Conservation (phyloP, 2,329 filamentous ascomycete species). For the Alternaria solani region DNA sequence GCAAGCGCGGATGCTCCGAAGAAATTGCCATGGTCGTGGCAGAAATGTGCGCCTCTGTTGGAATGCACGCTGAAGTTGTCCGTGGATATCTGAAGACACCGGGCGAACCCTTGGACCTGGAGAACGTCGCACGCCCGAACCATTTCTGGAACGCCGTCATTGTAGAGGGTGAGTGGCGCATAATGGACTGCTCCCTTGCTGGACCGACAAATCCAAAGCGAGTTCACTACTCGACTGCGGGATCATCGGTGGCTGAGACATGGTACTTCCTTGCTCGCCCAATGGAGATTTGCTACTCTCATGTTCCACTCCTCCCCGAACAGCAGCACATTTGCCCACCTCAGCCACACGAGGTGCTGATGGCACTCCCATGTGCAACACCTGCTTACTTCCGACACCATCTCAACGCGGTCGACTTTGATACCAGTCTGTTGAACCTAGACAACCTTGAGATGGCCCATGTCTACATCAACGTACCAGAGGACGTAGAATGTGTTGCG, state of each 20-base stretch:
- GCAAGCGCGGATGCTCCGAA: constrained; percentile 82
- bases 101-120: constrained; percentile 77
- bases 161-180: constrained; percentile 93
- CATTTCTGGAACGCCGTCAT: constrained; percentile 98
- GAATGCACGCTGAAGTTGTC: constrained; percentile 85
- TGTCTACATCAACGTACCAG: constrained; percentile 83
- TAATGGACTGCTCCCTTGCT: constrained; percentile 92
- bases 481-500: constrained; percentile 89
- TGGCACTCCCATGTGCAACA: constrained; percentile 85
- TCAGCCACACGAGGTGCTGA: constrained; percentile 82
- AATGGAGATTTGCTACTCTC: constrained; percentile 91
- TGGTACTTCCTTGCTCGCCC: constrained; percentile 97
- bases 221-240: constrained; percentile 75
- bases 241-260: constrained; percentile 74
- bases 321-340: constrained; percentile 95
- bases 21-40: constrained; percentile 88
- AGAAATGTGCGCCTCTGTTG: constrained; percentile 93
- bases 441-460: constrained; percentile 95
- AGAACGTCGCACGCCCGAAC: constrained; percentile 84
- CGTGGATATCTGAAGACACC: constrained; percentile 90
- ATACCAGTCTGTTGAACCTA: constrained; percentile 83
- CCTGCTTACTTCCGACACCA: constrained; percentile 86
- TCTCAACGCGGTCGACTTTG: constrained; percentile 85
- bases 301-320: constrained; percentile 84
- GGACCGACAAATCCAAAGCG: constrained; percentile 89